A percentile compares a stretch with the other conserved stretches of the same genome.
Conservation (phyloP, 2,329 filamentous ascomycete genomes). For the Fusarium udum region DNA sequence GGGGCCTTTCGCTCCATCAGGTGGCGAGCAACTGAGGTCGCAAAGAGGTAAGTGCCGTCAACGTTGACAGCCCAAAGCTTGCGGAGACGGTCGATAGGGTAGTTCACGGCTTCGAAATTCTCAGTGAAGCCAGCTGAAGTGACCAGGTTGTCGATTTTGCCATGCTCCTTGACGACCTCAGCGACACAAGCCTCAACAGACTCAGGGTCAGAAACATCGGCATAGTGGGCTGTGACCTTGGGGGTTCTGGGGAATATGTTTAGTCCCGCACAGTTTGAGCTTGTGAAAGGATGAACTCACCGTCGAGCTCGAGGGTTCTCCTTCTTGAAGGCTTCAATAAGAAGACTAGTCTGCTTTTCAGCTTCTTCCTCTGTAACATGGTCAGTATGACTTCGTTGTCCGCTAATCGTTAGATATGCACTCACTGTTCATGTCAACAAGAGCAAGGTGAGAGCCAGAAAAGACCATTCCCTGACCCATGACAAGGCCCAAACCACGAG, state of each 20-base stretch:
- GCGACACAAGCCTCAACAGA: slow-evolving; percentile 80
- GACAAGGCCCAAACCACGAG: slow-evolving; percentile 86
- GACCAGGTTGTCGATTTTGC: slow-evolving; percentile 89
- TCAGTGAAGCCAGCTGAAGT: slow-evolving; percentile 97
- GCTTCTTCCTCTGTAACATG: slow-evolving; percentile 79
- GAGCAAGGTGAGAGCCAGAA: slow-evolving; percentile 86
- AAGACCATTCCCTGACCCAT: slow-evolving; percentile 93
- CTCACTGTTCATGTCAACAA: slow-evolving; percentile 92
- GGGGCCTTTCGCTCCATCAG: slow-evolving; percentile 81
- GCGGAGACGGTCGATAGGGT: slow-evolving; percentile 89
- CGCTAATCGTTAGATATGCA: slow-evolving; percentile 27
- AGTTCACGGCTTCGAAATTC: slow-evolving; percentile 91
- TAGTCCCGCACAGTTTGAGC: neutral
- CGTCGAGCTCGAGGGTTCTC: slow-evolving; percentile 80
- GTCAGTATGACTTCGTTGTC: slow-evolving; percentile 20
- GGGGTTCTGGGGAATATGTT: slow-evolving; percentile 64
- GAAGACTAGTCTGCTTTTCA: slow-evolving; percentile 75
- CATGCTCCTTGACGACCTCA: slow-evolving; percentile 68
- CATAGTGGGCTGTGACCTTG: slow-evolving; percentile 88
- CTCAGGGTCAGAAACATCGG: slow-evolving; percentile 82
- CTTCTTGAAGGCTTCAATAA: slow-evolving; percentile 78
- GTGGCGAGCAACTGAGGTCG: slow-evolving; percentile 84
- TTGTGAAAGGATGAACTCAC: slow-evolving; percentile 52
- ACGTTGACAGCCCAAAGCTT: slow-evolving; percentile 97
- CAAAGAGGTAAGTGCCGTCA: slow-evolving; percentile 89